A percentile compares a stretch with the other conserved stretches of the same genome.
Evolutionary conservation across 129 eudicot genomes (phyloP).

Genomic region (Lactuca sativa): DNA sequence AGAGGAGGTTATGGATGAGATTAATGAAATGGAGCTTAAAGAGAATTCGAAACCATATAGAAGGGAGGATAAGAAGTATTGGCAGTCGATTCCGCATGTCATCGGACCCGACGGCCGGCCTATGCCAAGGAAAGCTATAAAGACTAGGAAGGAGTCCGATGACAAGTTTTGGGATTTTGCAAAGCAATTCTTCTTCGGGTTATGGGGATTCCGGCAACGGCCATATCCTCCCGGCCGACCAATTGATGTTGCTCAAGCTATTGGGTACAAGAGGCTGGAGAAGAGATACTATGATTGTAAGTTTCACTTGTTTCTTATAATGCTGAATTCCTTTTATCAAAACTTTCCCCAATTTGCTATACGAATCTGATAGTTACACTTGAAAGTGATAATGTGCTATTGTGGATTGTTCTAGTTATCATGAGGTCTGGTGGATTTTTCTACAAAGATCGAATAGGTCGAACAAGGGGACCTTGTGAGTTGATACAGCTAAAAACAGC

Average conservation of each 20-base stretch:
- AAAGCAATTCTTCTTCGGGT: slow-evolving; percentile 83
- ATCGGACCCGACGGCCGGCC: slow-evolving; percentile 91
- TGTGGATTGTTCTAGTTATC: slow-evolving; percentile 51
- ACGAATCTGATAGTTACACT: neutral
- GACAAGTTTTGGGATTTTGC: slow-evolving; percentile 94
- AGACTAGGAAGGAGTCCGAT: slow-evolving; percentile 44
- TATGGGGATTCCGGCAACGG: slow-evolving; percentile 87
- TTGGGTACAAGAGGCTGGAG: slow-evolving; percentile 80
- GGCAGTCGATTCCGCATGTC: slow-evolving; percentile 76
- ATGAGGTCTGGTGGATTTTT: slow-evolving; percentile 80
- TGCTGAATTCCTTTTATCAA: neutral
- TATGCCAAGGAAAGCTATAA: slow-evolving; percentile 72
- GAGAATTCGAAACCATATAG: slow-evolving; percentile 54
- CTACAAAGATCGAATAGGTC: slow-evolving; percentile 95
- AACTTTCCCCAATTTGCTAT: neutral
- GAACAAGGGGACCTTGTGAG: slow-evolving; percentile 92
- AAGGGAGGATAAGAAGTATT: slow-evolving; percentile 55
- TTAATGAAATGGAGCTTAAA: slow-evolving; percentile 62
- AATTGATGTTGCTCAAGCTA: slow-evolving; percentile 83
- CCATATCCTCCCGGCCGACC: slow-evolving; percentile 95
- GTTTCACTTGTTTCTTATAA: slow-evolving; percentile 15
- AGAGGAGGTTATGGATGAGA: slow-evolving; percentile 55
- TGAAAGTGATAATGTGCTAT: neutral
- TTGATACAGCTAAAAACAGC: slow-evolving; percentile 88
- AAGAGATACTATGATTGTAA: slow-evolving; percentile 86